These are phyloP conservation scores for Sergeia podlipaevii DNA, from an alignment of 208 protist genomes.

Conservation along the genomic window DNA sequence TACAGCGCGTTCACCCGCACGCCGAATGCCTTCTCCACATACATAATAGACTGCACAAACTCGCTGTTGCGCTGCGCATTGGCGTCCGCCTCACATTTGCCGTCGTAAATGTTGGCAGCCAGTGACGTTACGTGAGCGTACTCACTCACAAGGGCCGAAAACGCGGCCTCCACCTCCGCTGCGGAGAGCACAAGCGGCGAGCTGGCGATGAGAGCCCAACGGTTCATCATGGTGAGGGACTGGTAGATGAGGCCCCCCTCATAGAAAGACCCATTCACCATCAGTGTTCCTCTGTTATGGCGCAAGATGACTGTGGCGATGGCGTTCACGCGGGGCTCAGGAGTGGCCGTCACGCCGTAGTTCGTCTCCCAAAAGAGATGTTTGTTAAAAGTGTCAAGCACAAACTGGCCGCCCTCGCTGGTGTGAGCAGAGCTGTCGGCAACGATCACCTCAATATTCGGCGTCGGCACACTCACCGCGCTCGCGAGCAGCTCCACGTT, in stretches of 20 bases:
- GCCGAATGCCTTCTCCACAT: slow-evolving; percentile 27
- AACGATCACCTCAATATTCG: slow-evolving; percentile 38
- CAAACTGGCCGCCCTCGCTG: slow-evolving; percentile 27
- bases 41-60: slow-evolving; percentile 26
- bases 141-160: slow-evolving; percentile 23
- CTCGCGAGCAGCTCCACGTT: slow-evolving; percentile 21
- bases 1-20: slow-evolving; percentile 30
- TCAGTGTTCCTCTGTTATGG: slow-evolving; percentile 14
- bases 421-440: slow-evolving; percentile 26
- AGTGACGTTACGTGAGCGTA: slow-evolving; percentile 22
- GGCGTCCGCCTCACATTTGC: slow-evolving; percentile 21
- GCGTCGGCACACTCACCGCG: slow-evolving; percentile 22
- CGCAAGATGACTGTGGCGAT: slow-evolving; percentile 23
- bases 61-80: slow-evolving; percentile 14
- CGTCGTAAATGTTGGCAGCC: slow-evolving; percentile 9
- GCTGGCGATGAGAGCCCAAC: slow-evolving; percentile 38
- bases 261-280: slow-evolving; percentile 35
- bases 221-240: slow-evolving; percentile 48
- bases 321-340: slow-evolving; percentile 24
- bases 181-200: slow-evolving; percentile 42
- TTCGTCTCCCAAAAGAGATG: slow-evolving; percentile 18
- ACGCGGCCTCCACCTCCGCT: slow-evolving; percentile 30
- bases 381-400: slow-evolving; percentile 38
- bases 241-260: slow-evolving; percentile 48
- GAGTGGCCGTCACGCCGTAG: slow-evolving; percentile 23